phyloP scores from a whole-genome alignment of 306 rosid species.

The Prunus armeniaca region DNA sequence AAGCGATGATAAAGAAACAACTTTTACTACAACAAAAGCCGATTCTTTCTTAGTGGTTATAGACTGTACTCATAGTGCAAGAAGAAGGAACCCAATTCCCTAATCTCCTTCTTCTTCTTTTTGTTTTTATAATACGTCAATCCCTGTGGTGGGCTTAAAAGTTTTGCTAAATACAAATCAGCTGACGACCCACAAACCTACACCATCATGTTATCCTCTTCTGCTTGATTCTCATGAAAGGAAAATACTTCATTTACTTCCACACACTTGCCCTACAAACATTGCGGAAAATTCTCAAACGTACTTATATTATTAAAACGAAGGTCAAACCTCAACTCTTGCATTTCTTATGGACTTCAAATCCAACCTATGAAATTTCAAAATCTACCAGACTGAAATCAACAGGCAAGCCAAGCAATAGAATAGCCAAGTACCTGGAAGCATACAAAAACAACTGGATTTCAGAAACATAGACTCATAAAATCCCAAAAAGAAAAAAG shows the following conservation, averaged over 20 bases:
- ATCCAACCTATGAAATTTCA: not conserved
- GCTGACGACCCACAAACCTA: no score
- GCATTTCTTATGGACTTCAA: not conserved
- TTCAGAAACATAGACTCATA: no score
- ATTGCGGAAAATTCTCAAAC: not conserved
- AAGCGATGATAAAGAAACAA: conserved; percentile 23
- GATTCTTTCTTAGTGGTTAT: conserved; percentile 32
- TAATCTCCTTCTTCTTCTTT: not conserved
- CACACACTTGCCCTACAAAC: not conserved
- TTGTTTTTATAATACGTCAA: not conserved
- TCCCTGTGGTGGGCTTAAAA: not conserved
- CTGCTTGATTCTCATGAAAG: no score
- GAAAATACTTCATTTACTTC: no score
- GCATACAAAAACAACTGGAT: not conserved
- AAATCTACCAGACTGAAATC: conserved; percentile 19
- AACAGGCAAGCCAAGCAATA: conserved; percentile 34
- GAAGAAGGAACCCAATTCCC: conserved; percentile 51
- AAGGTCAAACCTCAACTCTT: not conserved
- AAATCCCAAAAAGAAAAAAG: not conserved
- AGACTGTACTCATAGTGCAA: not conserved
- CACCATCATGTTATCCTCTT: no score
- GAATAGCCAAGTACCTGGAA: conserved; percentile 44
- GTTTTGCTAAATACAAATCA: not conserved
- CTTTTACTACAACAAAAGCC: conserved; percentile 17
- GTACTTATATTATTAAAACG: not conserved